phyloP scores from a whole-genome alignment of 306 rosid species.

The Gastrolobium villosum region DNA sequence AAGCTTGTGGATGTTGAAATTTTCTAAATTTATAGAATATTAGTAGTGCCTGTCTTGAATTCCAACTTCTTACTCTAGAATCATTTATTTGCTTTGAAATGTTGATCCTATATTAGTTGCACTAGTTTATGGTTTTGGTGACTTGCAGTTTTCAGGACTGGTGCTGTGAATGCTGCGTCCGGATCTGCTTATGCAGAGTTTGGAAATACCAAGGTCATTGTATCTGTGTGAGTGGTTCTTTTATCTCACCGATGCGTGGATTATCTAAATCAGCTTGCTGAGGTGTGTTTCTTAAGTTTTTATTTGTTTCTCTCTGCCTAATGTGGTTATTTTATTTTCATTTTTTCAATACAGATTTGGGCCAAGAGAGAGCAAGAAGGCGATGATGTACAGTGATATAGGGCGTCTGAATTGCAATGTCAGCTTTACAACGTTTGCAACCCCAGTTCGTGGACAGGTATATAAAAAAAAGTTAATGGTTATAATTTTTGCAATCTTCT shows the following conservation, averaged over 20 bases:
- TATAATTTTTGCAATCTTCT: constrained; percentile 9
- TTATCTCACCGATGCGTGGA: constrained; percentile 16
- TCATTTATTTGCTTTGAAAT: constrained; percentile 8
- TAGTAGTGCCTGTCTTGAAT: neutral
- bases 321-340: constrained; percentile 34
- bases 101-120: constrained; percentile 2
- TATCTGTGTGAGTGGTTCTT: constrained; percentile 85
- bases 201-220: constrained; percentile 95
- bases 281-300: constrained; percentile 15
- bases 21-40: neutral
- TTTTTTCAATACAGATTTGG: constrained; percentile 71
- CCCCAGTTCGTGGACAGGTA: constrained; percentile 91
- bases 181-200: constrained; percentile 99
- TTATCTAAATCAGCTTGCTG: constrained; percentile 20
- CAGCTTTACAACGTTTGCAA: constrained; percentile 84
- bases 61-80: neutral
- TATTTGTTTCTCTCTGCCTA: constrained; percentile 23
- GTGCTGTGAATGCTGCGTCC: constrained; percentile 95
- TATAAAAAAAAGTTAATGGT: constrained; percentile 2
- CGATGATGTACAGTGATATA: constrained; percentile 88
- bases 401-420: constrained; percentile 94
- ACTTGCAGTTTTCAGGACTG: constrained; percentile 87
- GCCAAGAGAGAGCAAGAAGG: constrained; percentile 98
- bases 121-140: constrained; percentile 42
- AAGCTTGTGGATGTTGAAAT: neutral